Percentiles rank a stretch among this genome's conserved stretches.
These are phyloP conservation scores for Xylaria arbuscula DNA, from an alignment of 2,329 filamentous ascomycete genomes.

Conservation along the genomic window DNA sequence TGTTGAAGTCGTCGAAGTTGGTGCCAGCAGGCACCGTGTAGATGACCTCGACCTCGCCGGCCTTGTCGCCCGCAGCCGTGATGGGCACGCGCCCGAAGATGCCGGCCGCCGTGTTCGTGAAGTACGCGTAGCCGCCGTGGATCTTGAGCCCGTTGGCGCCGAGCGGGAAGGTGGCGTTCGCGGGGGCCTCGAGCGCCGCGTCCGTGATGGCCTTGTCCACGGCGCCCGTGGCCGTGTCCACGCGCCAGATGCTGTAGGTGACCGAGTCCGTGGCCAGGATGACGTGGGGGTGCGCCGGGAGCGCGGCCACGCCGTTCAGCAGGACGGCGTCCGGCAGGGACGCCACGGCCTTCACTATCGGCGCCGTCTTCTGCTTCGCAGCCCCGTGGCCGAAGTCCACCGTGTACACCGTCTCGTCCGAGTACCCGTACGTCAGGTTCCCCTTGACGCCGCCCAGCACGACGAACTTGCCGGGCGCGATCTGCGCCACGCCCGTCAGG, in stretches of 20 bases:
- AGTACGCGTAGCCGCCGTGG: neutral
- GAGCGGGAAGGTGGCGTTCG: neutral
- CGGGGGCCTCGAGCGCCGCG: neutral
- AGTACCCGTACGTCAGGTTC: neutral
- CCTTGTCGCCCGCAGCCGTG: neutral
- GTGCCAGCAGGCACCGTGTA: neutral
- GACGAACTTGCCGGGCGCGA: neutral
- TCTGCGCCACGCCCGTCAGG: neutral
- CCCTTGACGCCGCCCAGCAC: neutral
- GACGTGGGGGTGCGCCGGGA: neutral
- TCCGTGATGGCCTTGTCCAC: neutral
- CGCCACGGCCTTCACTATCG: neutral
- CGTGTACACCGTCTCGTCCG: neutral
- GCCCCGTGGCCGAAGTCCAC: neutral
- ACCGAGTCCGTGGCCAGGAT: neutral
- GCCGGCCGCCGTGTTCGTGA: neutral
- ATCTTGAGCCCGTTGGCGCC: neutral
- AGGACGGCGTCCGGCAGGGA: neutral
- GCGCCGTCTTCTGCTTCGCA: too few species aligned
- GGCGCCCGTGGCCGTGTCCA: neutral
- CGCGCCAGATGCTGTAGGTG: neutral
- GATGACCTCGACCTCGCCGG: conserved; percentile 2
- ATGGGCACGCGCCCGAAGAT: neutral
- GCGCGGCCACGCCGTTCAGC: neutral
- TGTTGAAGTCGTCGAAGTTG: conserved; percentile 6